Evolutionary conservation across 768 basidiomycete genomes (phyloP).

Genomic region (Boletus barrowsii): DNA sequence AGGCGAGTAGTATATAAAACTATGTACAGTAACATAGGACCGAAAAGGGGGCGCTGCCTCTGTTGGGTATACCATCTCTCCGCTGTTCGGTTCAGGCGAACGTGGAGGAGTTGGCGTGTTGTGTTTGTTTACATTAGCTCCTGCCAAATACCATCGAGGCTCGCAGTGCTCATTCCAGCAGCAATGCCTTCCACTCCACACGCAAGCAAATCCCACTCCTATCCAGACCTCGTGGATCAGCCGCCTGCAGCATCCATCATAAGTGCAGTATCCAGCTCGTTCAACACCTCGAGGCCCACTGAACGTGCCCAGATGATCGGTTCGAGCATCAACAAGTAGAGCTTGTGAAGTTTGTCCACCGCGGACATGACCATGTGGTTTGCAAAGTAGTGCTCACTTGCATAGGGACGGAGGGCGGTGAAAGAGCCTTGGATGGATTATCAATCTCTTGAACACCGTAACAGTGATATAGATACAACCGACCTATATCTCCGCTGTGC

Average conservation of each 20-base stretch:
- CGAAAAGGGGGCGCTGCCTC: slow-evolving; percentile 65
- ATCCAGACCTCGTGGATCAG: slow-evolving; percentile 25
- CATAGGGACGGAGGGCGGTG: slow-evolving; percentile 73
- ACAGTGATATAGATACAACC: slow-evolving; percentile 12
- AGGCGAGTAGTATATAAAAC: too few species aligned
- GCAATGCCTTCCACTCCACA: slow-evolving; percentile 46
- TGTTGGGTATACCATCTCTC: slow-evolving; percentile 45
- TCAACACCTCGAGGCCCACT: slow-evolving; percentile 84
- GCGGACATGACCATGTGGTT: slow-evolving; percentile 86
- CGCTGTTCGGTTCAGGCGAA: slow-evolving; percentile 35
- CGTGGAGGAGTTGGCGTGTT: slow-evolving; percentile 53
- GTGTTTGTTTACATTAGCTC: slow-evolving; percentile 1
- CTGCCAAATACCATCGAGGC: too few species aligned
- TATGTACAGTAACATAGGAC: too few species aligned
- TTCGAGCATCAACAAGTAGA: slow-evolving; percentile 66
- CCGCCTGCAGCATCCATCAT: slow-evolving; percentile 75
- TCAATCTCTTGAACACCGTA: background rate
- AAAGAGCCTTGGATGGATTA: slow-evolving; percentile 47
- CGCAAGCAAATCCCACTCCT: slow-evolving; percentile 34
- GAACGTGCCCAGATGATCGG: slow-evolving; percentile 86
- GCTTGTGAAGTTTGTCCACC: slow-evolving; percentile 86
- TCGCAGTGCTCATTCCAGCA: slow-evolving; percentile 32
- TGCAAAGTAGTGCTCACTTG: slow-evolving; percentile 74
- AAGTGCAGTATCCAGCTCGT: slow-evolving; percentile 76
- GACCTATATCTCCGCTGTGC: slow-evolving; percentile 82